Evolutionary conservation across 176 grass and related monocot species (phyloP).

Genomic region (Zea luxurians): DNA sequence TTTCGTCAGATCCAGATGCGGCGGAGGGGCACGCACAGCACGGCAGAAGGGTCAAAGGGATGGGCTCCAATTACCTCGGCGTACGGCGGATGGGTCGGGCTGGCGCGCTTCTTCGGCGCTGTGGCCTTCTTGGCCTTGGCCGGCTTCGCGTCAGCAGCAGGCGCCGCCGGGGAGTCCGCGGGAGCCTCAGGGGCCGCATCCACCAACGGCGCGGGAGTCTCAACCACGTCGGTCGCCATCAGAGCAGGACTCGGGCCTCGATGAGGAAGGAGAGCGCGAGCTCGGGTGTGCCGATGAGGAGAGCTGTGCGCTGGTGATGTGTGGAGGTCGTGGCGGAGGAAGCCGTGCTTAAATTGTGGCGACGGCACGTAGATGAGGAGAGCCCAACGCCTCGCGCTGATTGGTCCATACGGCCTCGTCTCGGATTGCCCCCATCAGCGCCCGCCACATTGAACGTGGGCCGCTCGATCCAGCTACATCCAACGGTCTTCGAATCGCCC

Average conservation of each 20-base stretch:
- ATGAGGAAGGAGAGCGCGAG: background rate
- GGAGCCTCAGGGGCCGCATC: slow-evolving; percentile 6
- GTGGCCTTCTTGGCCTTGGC: slow-evolving; percentile 70
- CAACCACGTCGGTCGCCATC: slow-evolving; percentile 54
- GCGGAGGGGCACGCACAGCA: background rate
- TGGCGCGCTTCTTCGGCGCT: slow-evolving; percentile 40
- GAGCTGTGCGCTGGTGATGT: slow-evolving; percentile 15
- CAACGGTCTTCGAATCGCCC: slow-evolving; percentile 37
- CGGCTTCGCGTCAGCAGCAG: slow-evolving; percentile 47
- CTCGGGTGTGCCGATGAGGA: background rate
- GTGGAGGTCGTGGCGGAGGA: slow-evolving; percentile 32
- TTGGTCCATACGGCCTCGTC: slow-evolving; percentile 41
- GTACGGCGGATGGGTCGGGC: slow-evolving; percentile 67
- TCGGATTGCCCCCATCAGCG: slow-evolving; percentile 53
- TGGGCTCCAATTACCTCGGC: slow-evolving; percentile 45
- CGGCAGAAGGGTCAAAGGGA: background rate
- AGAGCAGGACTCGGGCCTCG: slow-evolving; percentile 7
- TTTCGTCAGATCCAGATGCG: slow-evolving; percentile 22
- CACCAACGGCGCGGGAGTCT: slow-evolving; percentile 9
- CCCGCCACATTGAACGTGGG: slow-evolving; percentile 6
- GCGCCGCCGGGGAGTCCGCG: background rate
- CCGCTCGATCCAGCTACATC: slow-evolving; percentile 40
- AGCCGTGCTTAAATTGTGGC: slow-evolving; percentile 58
- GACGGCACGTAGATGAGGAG: slow-evolving; percentile 4
- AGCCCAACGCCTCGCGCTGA: slow-evolving; percentile 41